A percentile compares a stretch with the other conserved stretches of the same genome.
These are phyloP conservation scores for Teunomyces panamensis DNA, from an alignment of 805 yeast genomes.

Conservation along the genomic window DNA sequence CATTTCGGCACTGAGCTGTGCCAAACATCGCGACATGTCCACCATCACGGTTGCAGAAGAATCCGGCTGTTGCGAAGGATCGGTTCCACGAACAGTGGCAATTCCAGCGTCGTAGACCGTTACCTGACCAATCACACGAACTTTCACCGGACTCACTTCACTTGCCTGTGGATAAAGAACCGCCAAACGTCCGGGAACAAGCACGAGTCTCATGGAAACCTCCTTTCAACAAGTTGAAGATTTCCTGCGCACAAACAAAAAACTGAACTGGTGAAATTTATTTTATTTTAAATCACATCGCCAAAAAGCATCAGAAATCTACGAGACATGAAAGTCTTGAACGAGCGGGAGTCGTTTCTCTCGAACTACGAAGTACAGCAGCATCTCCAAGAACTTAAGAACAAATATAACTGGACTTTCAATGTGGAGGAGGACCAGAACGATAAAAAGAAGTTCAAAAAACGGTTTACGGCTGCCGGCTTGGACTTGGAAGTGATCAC, in stretches of 20 bases:
- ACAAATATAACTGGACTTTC: conserved; percentile 46
- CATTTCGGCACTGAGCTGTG: conserved; percentile 8
- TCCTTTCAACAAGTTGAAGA: not conserved
- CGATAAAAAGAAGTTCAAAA: conserved; percentile 24
- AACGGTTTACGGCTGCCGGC: conserved; percentile 40
- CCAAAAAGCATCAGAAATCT: not conserved
- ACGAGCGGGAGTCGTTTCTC: conserved; percentile 53
- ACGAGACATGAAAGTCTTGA: conserved; percentile 36
- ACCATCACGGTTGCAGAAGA: conserved; percentile 3
- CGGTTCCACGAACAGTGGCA: not conserved
- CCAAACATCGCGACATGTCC: conserved; percentile 10
- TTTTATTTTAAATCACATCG: not conserved
- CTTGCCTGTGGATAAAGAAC: conserved; percentile 3
- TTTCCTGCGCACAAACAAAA: not conserved
- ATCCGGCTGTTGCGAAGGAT: not conserved
- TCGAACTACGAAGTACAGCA: conserved; percentile 64
- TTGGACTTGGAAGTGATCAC: conserved; percentile 47
- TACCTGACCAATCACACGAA: conserved; percentile 9
- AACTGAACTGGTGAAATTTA: too few relatives aligned
- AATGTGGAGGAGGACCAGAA: conserved; percentile 27
- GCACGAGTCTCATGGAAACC: conserved; percentile 1
- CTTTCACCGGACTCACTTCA: not conserved
- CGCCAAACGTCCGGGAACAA: conserved; percentile 2
- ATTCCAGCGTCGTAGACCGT: conserved; percentile 1
- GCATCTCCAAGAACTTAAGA: conserved; percentile 50